Conservation (phyloP, 768 basidiomycete species). For the Boletus rubropictus region DNA sequence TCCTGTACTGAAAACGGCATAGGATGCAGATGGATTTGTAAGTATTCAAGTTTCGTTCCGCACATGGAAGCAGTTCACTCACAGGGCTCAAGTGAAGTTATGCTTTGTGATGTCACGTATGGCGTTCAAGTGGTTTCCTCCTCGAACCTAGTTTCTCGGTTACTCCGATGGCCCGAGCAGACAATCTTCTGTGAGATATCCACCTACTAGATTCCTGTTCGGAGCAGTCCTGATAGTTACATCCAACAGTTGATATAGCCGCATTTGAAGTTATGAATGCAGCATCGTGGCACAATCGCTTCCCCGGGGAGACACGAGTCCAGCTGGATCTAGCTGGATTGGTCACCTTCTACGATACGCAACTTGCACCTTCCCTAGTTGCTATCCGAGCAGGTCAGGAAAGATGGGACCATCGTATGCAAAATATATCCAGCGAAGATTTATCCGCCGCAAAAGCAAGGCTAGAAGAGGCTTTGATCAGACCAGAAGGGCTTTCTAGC, state of each 20-base stretch:
- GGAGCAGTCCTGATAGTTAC: background rate
- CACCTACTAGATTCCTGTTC: background rate
- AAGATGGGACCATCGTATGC: slow-evolving; percentile 18
- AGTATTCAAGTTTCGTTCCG: slow-evolving; percentile 11
- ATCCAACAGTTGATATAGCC: background rate
- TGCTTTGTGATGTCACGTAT: slow-evolving; percentile 36
- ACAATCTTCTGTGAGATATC: background rate
- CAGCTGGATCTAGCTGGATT: slow-evolving; percentile 14
- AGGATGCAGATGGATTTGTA: slow-evolving; percentile 44
- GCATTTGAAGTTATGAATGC: slow-evolving; percentile 13
- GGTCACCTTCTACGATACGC: slow-evolving; percentile 26
- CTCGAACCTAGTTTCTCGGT: slow-evolving; percentile 26
- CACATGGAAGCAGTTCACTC: too few relatives aligned
- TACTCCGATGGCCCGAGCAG: background rate
- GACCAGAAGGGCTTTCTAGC: slow-evolving; percentile 15
- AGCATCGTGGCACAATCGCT: slow-evolving; percentile 22
- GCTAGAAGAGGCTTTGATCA: slow-evolving; percentile 3
- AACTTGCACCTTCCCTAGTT: slow-evolving; percentile 16
- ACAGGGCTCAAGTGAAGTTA: slow-evolving; percentile 35
- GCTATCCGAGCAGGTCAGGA: slow-evolving; percentile 10
- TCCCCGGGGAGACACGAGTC: slow-evolving; percentile 26
- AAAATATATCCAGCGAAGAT: slow-evolving; percentile 13
- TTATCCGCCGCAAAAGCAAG: background rate
- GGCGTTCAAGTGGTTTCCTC: slow-evolving; percentile 30
- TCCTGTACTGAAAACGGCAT: slow-evolving; percentile 9